Conservation (phyloP, 345 rosid species). For the Salix caprea region DNA sequence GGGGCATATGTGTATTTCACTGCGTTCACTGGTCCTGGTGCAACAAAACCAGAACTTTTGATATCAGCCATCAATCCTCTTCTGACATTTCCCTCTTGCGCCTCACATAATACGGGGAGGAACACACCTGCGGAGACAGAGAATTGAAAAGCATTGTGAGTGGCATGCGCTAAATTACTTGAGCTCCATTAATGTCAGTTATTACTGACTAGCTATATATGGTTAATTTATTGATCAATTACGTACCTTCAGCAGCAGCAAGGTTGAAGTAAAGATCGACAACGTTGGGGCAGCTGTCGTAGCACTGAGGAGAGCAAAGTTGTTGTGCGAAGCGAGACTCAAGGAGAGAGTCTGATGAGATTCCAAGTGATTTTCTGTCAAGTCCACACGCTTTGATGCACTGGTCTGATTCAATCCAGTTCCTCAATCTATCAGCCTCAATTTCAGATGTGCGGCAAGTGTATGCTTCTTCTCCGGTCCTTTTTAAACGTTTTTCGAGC, state of each 20-base stretch:
- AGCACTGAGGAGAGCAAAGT: conserved; percentile 77
- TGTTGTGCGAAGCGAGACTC: conserved; percentile 51
- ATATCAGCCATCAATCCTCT: conserved; percentile 59
- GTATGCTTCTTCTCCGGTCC: conserved; percentile 56
- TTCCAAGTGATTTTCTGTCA: conserved; percentile 68
- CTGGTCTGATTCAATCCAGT: conserved; percentile 60
- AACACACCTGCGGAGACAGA: conserved; percentile 46
- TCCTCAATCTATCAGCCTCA: conserved; percentile 54
- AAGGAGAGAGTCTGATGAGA: conserved; percentile 79
- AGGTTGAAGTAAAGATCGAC: conserved; percentile 84
- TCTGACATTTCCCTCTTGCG: conserved; percentile 37
- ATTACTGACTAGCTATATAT: background rate
- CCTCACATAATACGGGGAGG: conserved; percentile 70
- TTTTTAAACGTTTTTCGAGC: conserved; percentile 56
- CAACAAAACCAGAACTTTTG: conserved; percentile 53
- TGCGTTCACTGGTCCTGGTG: conserved; percentile 39
- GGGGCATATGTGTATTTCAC: conserved; percentile 10
- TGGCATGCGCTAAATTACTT: background rate
- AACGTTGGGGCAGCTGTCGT: conserved; percentile 63
- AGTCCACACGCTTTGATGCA: conserved; percentile 71
- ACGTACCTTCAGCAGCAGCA: conserved; percentile 86
- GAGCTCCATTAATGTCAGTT: too few species aligned
- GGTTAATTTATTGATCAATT: background rate
- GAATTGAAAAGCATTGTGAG: background rate
- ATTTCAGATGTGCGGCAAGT: conserved; percentile 63